These are phyloP conservation scores for Vigna unguiculata DNA, from an alignment of 306 rosid genomes.

Conservation along the genomic window DNA sequence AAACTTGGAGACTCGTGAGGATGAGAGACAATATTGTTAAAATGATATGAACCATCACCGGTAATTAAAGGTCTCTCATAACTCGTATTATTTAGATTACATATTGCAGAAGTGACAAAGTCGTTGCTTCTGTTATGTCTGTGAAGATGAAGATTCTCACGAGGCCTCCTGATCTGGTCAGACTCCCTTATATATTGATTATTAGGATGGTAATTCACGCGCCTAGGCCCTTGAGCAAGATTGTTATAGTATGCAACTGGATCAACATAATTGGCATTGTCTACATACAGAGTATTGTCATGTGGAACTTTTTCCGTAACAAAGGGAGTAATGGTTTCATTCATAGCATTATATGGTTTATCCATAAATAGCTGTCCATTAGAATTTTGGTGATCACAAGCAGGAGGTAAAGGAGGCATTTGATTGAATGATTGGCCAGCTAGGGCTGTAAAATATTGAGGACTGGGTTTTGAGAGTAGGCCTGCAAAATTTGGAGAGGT, in stretches of 20 bases:
- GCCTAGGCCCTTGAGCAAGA: slow-evolving; percentile 56
- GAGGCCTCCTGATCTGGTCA: slow-evolving; percentile 50
- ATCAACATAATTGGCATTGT: slow-evolving; percentile 60
- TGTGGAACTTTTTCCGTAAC: slow-evolving; percentile 52
- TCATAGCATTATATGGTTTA: slow-evolving; percentile 48
- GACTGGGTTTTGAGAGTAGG: slow-evolving; percentile 48
- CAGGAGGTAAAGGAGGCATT: slow-evolving; percentile 57
- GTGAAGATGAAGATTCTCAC: slow-evolving; percentile 50
- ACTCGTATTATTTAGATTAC: slow-evolving; percentile 48
- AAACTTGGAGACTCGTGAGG: slow-evolving; percentile 43
- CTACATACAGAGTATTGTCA: slow-evolving; percentile 56
- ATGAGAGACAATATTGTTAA: slow-evolving; percentile 51
- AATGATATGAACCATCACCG: slow-evolving; percentile 52
- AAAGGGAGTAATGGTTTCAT: slow-evolving; percentile 57
- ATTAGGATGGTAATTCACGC: slow-evolving; percentile 52
- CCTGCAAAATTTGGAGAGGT: slow-evolving; percentile 55
- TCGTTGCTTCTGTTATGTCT: slow-evolving; percentile 56
- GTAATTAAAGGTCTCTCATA: slow-evolving; percentile 49
- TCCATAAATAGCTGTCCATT: slow-evolving; percentile 49
- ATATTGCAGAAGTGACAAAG: slow-evolving; percentile 49
- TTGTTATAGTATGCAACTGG: slow-evolving; percentile 52
- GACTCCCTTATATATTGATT: slow-evolving; percentile 51
- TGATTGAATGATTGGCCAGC: slow-evolving; percentile 58
- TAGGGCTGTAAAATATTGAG: slow-evolving; percentile 58
- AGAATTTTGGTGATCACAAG: slow-evolving; percentile 51